A percentile compares a stretch with the other conserved stretches of the same genome.
phyloP scores from a whole-genome alignment of 352 stramenopile genomes.

The Phytopythium ostracodes region DNA sequence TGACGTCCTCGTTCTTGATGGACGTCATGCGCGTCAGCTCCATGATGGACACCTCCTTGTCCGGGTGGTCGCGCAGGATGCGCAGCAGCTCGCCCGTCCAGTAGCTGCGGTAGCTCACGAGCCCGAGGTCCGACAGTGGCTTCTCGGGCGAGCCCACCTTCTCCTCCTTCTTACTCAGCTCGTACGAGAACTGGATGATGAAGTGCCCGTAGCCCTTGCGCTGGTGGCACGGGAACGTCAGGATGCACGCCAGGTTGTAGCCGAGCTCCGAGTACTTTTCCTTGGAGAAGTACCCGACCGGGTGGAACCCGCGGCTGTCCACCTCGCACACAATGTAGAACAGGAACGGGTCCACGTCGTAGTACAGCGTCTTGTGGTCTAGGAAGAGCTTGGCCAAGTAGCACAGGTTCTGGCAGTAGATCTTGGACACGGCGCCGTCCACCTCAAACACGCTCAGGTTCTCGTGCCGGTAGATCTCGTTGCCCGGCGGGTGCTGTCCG shows the following conservation, averaged over 20 bases:
- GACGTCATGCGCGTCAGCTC: conserved; percentile 91
- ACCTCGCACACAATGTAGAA: conserved; percentile 99
- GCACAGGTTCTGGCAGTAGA: conserved; percentile 99
- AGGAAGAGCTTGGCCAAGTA: conserved; percentile 99
- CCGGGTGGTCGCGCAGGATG: conserved; percentile 80
- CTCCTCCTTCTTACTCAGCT: conserved; percentile 97
- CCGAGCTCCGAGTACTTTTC: conserved; percentile 98
- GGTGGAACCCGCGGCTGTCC: conserved; percentile 88
- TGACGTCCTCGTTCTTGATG: conserved; percentile 98
- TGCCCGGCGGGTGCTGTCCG: conserved; percentile 62
- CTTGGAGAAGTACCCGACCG: conserved; percentile 99
- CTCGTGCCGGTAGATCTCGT: conserved; percentile 93
- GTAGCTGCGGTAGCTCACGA: conserved; percentile 98
- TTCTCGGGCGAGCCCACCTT: conserved; percentile 98
- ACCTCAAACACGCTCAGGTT: conserved; percentile 97
- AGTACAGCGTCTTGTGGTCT: conserved; percentile 99
- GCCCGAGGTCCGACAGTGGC: conserved; percentile 97
- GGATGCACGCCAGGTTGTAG: conserved; percentile 99
- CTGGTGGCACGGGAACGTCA: conserved; percentile 99
- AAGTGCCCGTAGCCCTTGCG: conserved; percentile 99
- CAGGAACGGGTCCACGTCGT: conserved; percentile 99
- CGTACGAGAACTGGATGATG: conserved; percentile 99
- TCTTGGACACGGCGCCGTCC: conserved; percentile 94
- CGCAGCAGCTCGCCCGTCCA: conserved; percentile 97
- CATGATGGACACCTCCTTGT: conserved; percentile 91